Evolutionary conservation across 305 asterid species (phyloP).

Genomic region (Fraxinus sp.): DNA sequence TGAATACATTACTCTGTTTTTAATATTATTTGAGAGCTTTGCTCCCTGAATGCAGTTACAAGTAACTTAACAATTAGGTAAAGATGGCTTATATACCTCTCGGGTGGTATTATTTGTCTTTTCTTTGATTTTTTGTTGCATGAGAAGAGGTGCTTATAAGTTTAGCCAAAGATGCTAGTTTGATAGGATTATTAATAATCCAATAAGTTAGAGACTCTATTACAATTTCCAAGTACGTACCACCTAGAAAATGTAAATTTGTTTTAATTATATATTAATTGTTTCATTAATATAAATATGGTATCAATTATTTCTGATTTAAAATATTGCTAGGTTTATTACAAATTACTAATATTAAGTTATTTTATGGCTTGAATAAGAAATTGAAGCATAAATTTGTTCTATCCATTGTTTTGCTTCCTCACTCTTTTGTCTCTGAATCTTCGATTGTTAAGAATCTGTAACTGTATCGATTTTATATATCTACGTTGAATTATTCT

Average conservation of each 20-base stretch:
- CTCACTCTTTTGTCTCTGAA: background rate
- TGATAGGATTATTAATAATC: background rate
- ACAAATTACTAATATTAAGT: slow-evolving; percentile 5
- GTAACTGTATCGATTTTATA: background rate
- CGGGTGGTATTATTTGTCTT: background rate
- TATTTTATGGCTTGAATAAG: background rate
- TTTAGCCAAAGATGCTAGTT: background rate
- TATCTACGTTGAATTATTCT: slow-evolving; percentile 4
- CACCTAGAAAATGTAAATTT: background rate
- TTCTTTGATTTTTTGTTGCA: background rate
- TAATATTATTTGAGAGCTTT: background rate
- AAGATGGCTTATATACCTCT: background rate
- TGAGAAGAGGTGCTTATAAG: no score
- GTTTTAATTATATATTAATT: no score
- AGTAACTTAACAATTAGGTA: background rate
- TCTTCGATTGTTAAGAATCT: background rate
- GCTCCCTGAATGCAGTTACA: background rate
- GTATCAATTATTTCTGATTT: background rate
- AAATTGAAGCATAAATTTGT: background rate
- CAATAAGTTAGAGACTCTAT: background rate
- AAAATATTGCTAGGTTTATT: background rate
- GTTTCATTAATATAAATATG: background rate
- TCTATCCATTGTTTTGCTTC: background rate
- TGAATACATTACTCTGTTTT: no score
- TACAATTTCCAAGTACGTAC: background rate